Conservation (phyloP, 495 filamentous ascomycete genomes). For the Daldinia bambusicola region DNA sequence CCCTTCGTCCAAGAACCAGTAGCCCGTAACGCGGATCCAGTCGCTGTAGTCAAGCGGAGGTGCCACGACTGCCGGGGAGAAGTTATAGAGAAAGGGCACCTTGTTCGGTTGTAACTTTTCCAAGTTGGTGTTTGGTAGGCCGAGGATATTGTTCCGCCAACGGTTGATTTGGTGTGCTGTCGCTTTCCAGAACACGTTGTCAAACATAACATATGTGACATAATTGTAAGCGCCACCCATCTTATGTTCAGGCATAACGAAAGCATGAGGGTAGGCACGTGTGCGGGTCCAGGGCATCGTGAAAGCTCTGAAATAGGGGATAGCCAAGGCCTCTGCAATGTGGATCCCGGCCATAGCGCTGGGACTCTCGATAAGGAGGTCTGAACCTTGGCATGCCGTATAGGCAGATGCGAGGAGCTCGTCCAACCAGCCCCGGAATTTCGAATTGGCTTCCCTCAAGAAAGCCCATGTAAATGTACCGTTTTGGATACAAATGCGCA, state of each 20-base stretch:
- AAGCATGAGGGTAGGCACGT: slow-evolving; percentile 95
- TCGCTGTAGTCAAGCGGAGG: slow-evolving; percentile 96
- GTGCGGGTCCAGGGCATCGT: slow-evolving; percentile 99
- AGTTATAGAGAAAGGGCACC: slow-evolving; percentile 97
- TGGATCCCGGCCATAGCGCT: slow-evolving; percentile 98
- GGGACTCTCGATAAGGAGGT: slow-evolving; percentile 94
- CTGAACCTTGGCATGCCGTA: slow-evolving; percentile 83
- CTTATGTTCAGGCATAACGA: slow-evolving; percentile 91
- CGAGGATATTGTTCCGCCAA: slow-evolving; percentile 85
- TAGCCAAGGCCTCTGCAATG: slow-evolving; percentile 93
- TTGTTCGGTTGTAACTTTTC: slow-evolving; percentile 96
- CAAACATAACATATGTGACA: slow-evolving; percentile 95
- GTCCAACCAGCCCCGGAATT: slow-evolving; percentile 95
- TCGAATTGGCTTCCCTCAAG: slow-evolving; percentile 83
- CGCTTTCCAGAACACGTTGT: slow-evolving; percentile 95
- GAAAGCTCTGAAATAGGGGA: slow-evolving; percentile 97
- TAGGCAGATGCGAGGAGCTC: slow-evolving; percentile 86
- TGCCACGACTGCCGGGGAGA: slow-evolving; percentile 88
- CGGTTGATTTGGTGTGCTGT: slow-evolving; percentile 92
- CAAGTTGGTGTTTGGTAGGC: slow-evolving; percentile 80
- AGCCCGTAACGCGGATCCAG: slow-evolving; percentile 96
- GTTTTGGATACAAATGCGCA: slow-evolving; percentile 95
- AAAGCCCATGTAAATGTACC: slow-evolving; percentile 97
- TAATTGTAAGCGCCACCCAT: slow-evolving; percentile 96
- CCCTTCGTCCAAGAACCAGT: slow-evolving; percentile 95